These are phyloP conservation scores for Phyllosticta citribraziliensis DNA, from an alignment of 2,329 filamentous ascomycete genomes.

Conservation along the genomic window DNA sequence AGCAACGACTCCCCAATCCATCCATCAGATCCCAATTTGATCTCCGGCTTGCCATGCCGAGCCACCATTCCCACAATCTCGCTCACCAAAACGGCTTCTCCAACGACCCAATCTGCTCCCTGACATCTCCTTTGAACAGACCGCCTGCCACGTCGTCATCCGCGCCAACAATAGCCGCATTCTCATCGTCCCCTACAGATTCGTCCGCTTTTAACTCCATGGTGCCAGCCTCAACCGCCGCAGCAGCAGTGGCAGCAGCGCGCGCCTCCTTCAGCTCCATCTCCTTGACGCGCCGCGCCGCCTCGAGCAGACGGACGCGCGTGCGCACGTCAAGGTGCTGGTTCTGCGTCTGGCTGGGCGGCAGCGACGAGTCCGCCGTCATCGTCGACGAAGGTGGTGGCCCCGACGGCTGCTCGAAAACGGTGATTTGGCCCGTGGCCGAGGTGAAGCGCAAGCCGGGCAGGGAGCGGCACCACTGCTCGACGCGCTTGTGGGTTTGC, in stretches of 20 bases:
- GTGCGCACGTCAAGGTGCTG: not conserved
- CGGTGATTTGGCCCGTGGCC: not conserved
- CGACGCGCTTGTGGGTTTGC: not conserved
- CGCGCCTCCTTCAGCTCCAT: not conserved
- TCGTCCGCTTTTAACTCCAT: not conserved
- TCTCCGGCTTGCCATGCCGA: too few relatives aligned
- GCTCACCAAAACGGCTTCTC: conserved; percentile 4
- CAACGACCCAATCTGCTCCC: conserved; percentile 5
- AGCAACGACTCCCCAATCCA: too few relatives aligned
- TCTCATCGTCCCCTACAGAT: not conserved
- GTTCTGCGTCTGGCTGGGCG: not conserved
- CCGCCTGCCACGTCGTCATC: not conserved
- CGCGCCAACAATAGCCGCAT: not conserved
- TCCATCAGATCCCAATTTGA: too few relatives aligned
- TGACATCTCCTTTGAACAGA: not conserved
- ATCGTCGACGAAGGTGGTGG: not conserved
- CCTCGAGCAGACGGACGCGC: conserved; percentile 2
- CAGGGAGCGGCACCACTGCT: not conserved
- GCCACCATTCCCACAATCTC: not conserved
- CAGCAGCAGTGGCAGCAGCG: not conserved
- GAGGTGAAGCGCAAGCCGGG: too few relatives aligned
- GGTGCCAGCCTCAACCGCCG: not conserved
- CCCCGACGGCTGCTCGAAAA: not conserved
- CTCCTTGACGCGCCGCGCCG: conserved; percentile 1
- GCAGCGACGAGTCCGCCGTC: not conserved